Evolutionary conservation across 1,284 basidiomycete genomes (phyloP), one percentile per base, ranked within the genome.

Genomic region (Sporisorium reilianum): DNA sequence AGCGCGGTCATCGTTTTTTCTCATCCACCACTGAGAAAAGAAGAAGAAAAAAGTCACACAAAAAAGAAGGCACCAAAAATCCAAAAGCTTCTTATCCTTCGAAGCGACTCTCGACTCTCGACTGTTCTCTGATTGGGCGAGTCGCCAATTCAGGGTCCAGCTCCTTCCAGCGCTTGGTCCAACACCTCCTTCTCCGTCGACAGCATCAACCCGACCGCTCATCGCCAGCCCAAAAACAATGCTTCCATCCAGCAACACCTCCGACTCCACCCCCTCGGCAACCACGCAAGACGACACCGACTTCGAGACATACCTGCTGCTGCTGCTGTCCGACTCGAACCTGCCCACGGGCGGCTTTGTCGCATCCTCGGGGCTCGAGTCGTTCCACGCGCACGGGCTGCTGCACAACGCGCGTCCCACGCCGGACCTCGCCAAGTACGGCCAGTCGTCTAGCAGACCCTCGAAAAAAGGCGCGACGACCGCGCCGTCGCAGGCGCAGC

Each of bases 361-460:
- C 55, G 93, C 94, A 0, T 95, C 95, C 0, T 90, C 93, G 1
- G 96, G 96, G 0, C 89, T 98, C 58, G 96, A 99, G 83, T 94
- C 94, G 0, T 95, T 91, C 82, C 86, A 89, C 34, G 91, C 92
- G 40, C 96, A 99, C 85, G 95, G 94, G 0, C 92, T 95, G 78
- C 71, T 84, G 18, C 72, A 75, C 41, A 62, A 67, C 30, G 25
- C 53, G 11, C 52, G 49, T 0, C 52, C 63, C 7, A 45, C 50
- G 5, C 11, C 36, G 11, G 32, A 38, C 7, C 48, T 49, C 12
- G 46, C 42, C 22, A 4, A 30, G 3, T 60, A 50, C 32, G 41
- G 49, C 9, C 5, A 12, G 2, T 44, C 34, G 12, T 26, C 40
- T 11, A 9, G 16, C 16, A 51, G 50, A 9, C 46, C 51, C 11